phyloP scores from a whole-genome alignment of 805 yeast species.

The Candida sanyiensis region DNA sequence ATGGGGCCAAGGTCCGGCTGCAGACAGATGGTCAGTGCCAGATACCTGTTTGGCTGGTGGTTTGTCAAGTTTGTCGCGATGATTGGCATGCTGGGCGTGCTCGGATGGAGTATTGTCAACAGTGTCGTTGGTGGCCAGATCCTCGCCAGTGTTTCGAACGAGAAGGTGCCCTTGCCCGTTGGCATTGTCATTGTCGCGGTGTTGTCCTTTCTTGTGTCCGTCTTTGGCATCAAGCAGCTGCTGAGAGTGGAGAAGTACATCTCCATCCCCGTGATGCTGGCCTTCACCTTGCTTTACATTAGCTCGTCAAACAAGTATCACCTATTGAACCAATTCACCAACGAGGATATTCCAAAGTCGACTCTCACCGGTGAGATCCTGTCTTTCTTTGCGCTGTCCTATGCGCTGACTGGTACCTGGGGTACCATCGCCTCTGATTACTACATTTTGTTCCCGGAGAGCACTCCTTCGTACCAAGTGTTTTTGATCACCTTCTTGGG shows the following conservation, averaged over 20 bases:
- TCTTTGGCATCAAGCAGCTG: conserved; percentile 73
- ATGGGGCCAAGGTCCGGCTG: conserved; percentile 92
- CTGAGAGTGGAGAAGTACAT: conserved; percentile 61
- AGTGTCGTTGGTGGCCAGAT: conserved; percentile 87
- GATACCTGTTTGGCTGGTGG: conserved; percentile 83
- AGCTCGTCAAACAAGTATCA: conserved; percentile 45
- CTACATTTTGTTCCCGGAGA: conserved; percentile 74
- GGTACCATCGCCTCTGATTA: conserved; percentile 84
- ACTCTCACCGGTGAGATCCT: conserved; percentile 64
- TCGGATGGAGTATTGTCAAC: conserved; percentile 95
- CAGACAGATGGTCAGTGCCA: conserved; percentile 79
- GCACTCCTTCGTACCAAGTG: conserved; percentile 48
- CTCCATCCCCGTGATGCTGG: conserved; percentile 61
- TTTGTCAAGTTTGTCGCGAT: conserved; percentile 71
- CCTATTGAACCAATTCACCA: conserved; percentile 28
- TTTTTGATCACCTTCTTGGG: conserved; percentile 61
- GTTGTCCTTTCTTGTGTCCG: conserved; percentile 58
- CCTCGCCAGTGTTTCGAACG: conserved; percentile 57
- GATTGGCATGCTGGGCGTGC: conserved; percentile 64
- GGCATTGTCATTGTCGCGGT: conserved; percentile 71
- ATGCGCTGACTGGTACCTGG: conserved; percentile 85
- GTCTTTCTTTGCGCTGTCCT: conserved; percentile 65
- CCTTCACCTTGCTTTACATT: conserved; percentile 64
- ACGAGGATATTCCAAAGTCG: conserved; percentile 25
- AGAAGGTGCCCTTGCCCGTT: conserved; percentile 59